These are phyloP conservation scores for Gloeophyllum trabeum DNA, from an alignment of 768 basidiomycete genomes.

Conservation along the genomic window DNA sequence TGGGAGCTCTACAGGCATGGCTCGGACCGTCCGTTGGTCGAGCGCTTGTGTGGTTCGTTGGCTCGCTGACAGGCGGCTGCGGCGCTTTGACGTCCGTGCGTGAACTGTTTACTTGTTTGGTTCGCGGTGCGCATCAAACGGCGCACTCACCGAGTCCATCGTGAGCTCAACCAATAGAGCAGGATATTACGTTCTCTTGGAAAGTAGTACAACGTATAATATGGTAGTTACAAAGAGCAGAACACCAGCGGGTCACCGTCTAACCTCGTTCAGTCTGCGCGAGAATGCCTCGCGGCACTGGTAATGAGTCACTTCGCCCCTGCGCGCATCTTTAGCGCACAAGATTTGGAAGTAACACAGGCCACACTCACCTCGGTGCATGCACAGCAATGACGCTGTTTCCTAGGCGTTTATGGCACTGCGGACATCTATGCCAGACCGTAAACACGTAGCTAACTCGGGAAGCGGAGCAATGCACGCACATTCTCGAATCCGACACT, in stretches of 20 bases:
- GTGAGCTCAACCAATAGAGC: too few relatives aligned
- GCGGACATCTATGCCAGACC: constrained; percentile 61
- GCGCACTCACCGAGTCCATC: too few relatives aligned
- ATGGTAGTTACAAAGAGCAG: too few relatives aligned
- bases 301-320: constrained; percentile 95
- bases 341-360: not conserved
- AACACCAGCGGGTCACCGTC: not conserved
- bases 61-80: too few relatives aligned
- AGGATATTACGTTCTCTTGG: too few relatives aligned
- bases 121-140: too few relatives aligned
- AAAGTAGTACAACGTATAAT: too few relatives aligned
- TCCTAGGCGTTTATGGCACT: constrained; percentile 90
- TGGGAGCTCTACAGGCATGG: too few relatives aligned
- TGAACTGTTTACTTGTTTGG: too few relatives aligned
- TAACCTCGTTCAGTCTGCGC: constrained; percentile 21
- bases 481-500: constrained; percentile 91
- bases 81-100: too few relatives aligned
- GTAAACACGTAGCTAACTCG: constrained; percentile 1
- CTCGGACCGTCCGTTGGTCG: too few relatives aligned
- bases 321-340: constrained; percentile 17
- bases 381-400: constrained; percentile 92
- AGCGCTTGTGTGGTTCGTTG: too few relatives aligned
- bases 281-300: constrained; percentile 87
- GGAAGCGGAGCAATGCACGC: constrained; percentile 19
- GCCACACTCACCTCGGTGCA: constrained; percentile 66